phyloP scores from a whole-genome alignment of 2,329 filamentous ascomycete genomes.

The Verticillium nubilum region DNA sequence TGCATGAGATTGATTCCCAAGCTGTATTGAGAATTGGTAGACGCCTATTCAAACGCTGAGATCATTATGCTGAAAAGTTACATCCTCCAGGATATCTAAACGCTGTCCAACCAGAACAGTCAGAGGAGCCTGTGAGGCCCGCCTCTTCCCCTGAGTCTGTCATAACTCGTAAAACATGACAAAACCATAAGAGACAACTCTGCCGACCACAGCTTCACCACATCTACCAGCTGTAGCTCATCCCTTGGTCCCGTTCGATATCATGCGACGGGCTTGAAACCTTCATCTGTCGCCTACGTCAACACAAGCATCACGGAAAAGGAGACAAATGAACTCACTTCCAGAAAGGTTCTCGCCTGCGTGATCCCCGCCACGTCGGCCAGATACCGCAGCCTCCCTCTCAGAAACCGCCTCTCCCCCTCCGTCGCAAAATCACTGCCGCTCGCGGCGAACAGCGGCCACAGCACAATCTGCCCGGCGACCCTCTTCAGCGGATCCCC shows the following conservation, averaged over 20 bases:
- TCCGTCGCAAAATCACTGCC: conserved; percentile 14
- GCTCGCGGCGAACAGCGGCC: conserved; percentile 13
- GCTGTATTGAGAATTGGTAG: too few relatives aligned
- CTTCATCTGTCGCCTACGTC: background rate
- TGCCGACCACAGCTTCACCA: background rate
- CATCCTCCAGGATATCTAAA: background rate
- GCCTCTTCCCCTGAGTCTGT: background rate
- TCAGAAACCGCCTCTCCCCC: conserved; percentile 12
- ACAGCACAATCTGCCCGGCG: conserved; percentile 13
- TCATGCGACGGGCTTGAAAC: conserved; percentile 7
- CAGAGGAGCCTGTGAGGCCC: background rate
- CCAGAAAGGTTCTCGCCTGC: conserved; percentile 14
- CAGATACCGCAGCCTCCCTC: conserved; percentile 11
- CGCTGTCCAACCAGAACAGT: background rate
- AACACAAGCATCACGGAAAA: background rate
- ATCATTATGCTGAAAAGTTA: too few relatives aligned
- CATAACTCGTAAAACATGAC: background rate
- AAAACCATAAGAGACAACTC: background rate
- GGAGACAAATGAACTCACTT: conserved; percentile 6
- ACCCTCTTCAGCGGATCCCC: conserved; percentile 13
- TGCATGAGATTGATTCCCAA: too few relatives aligned
- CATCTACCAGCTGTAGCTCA: background rate
- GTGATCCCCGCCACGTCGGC: conserved; percentile 14
- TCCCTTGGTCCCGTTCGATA: conserved; percentile 8
- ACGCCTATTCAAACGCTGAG: too few relatives aligned